Conservation (phyloP, 2,329 filamentous ascomycete species). For the Sporothrix humicola region DNA sequence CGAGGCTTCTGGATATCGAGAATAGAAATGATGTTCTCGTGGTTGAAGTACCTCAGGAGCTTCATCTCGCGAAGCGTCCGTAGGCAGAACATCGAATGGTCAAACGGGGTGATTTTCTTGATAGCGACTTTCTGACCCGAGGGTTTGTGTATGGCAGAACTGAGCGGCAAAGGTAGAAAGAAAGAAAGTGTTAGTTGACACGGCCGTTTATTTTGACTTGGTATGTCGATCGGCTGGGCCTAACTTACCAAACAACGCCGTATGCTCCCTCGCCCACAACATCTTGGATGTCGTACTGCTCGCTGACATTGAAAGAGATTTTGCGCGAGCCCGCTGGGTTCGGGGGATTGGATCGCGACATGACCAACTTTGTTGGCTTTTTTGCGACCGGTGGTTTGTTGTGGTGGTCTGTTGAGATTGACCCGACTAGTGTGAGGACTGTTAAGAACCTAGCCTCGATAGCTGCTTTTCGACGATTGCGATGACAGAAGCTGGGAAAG, state of each 20-base stretch:
- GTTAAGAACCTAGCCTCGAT: background rate
- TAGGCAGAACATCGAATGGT: constrained; percentile 98
- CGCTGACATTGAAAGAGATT: constrained; percentile 99
- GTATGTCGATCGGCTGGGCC: background rate
- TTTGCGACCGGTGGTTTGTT: too few relatives aligned
- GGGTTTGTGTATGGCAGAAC: constrained; percentile 96
- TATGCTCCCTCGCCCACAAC: constrained; percentile 98
- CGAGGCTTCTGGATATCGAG: constrained; percentile 98
- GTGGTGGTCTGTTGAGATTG: background rate
- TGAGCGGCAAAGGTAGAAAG: constrained; percentile 47
- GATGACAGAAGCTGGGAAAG: too few relatives aligned
- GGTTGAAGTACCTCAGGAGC: constrained; percentile 97
- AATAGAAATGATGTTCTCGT: constrained; percentile 99
- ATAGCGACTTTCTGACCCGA: constrained; percentile 98
- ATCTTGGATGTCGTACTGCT: constrained; percentile 99
- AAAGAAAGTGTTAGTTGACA: background rate
- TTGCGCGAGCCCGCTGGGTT: constrained; percentile 75
- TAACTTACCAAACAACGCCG: constrained; percentile 90
- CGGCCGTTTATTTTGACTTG: background rate
- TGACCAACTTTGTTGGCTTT: constrained; percentile 42
- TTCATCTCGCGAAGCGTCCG: constrained; percentile 99
- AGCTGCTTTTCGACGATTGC: background rate
- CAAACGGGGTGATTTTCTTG: constrained; percentile 99
- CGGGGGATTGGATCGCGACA: constrained; percentile 64
- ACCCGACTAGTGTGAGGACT: background rate